These are phyloP conservation scores for Senna tora DNA, from an alignment of 306 rosid genomes.

Conservation along the genomic window DNA sequence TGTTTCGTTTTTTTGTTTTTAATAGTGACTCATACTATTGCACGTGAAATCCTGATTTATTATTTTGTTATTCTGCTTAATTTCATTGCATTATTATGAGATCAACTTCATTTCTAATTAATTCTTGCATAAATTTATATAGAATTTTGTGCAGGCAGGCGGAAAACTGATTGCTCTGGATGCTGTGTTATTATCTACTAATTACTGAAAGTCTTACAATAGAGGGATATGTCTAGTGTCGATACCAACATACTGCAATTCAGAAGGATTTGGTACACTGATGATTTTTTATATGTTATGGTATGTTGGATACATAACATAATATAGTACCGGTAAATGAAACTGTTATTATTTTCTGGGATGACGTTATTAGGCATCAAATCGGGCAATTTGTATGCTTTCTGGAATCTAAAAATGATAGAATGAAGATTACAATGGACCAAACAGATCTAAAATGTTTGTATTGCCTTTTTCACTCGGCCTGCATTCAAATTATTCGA, in stretches of 20 bases:
- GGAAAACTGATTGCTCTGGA: slow-evolving; percentile 43
- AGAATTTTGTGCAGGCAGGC: slow-evolving; percentile 40
- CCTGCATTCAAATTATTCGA: background rate
- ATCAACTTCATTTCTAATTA: slow-evolving; percentile 25
- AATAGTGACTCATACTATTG: slow-evolving; percentile 21
- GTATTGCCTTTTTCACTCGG: background rate
- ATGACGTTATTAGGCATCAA: background rate
- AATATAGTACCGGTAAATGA: too few species aligned
- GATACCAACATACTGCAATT: background rate
- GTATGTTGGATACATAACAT: background rate
- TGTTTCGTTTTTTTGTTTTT: background rate
- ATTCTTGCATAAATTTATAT: background rate
- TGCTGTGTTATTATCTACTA: background rate
- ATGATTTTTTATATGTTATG: background rate
- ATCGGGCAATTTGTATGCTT: background rate
- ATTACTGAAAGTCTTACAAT: background rate
- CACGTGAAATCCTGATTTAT: slow-evolving; percentile 3
- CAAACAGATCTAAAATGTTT: background rate
- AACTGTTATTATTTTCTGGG: background rate
- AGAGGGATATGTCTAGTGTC: background rate
- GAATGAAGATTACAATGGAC: background rate
- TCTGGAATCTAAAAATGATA: background rate
- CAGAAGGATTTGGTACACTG: background rate
- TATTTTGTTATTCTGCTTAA: slow-evolving; percentile 11
- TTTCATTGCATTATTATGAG: background rate